Evolutionary conservation across 2,329 filamentous ascomycete genomes (phyloP).

Genomic region (Colletotrichum shisoi): DNA sequence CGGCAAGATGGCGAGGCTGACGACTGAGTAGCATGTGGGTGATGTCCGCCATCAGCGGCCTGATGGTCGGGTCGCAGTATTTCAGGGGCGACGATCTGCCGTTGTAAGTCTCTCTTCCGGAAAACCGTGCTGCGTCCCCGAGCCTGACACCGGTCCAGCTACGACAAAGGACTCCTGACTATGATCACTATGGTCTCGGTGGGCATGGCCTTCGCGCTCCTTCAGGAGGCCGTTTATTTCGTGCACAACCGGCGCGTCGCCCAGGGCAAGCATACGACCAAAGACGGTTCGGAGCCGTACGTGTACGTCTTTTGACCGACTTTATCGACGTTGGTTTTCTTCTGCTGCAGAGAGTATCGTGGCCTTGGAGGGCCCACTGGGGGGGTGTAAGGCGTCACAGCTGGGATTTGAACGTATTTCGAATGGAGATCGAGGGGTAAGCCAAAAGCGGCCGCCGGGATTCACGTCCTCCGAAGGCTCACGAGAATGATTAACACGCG

Average conservation of each 20-base stretch:
- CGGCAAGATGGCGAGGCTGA: background rate
- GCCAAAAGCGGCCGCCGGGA: background rate
- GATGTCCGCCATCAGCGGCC: conserved; percentile 59
- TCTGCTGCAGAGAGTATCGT: background rate
- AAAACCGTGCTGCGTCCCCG: too few species aligned
- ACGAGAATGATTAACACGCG: too few species aligned
- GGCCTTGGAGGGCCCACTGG: background rate
- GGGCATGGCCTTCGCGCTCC: conserved; percentile 51
- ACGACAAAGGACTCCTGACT: conserved; percentile 54
- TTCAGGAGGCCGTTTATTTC: conserved; percentile 53
- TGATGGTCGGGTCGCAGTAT: conserved; percentile 62
- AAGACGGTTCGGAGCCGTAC: conserved; percentile 39
- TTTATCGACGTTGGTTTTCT: background rate
- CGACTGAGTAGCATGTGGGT: conserved; percentile 51
- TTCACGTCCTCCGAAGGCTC: too few species aligned
- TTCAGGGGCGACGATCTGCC: conserved; percentile 55
- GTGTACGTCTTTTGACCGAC: conserved; percentile 30
- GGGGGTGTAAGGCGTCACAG: background rate
- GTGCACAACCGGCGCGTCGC: conserved; percentile 49
- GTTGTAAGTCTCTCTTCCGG: conserved; percentile 44
- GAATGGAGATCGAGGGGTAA: too few species aligned
- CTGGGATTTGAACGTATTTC: background rate
- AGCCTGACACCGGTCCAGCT: conserved; percentile 43
- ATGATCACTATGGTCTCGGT: conserved; percentile 56
- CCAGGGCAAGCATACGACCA: conserved; percentile 39